Percentiles rank a stretch among this genome's conserved stretches.
Evolutionary conservation across 73 alveolate species (phyloP).

Genomic region (Paramecium caudatum): DNA sequence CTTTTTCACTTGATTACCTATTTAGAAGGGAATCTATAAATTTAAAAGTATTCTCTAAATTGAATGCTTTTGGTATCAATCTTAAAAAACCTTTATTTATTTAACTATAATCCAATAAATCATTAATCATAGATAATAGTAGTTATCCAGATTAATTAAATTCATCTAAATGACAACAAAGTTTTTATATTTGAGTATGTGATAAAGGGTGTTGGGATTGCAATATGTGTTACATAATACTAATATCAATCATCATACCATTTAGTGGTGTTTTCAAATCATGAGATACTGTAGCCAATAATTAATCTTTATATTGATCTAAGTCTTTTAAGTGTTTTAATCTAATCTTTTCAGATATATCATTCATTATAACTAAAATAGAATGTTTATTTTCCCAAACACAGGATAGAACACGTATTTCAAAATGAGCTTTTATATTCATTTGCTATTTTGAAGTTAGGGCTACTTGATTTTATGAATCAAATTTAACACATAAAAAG

Average conservation of each 20-base stretch:
- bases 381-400: conserved; percentile 43
- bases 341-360: conserved; percentile 75
- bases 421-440: conserved; percentile 6
- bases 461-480: neutral
- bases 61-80: conserved; percentile 33
- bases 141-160: conserved; percentile 52
- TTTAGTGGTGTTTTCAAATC: conserved; percentile 73
- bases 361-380: conserved; percentile 66
- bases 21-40: neutral
- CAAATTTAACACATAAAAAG: conserved; percentile 45
- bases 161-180: conserved; percentile 30
- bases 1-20: conserved; percentile 24
- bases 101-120: conserved; percentile 65
- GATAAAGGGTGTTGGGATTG: neutral
- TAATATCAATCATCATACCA: conserved; percentile 65
- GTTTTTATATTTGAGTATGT: neutral
- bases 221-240: conserved; percentile 33
- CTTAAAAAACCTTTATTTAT: conserved; percentile 36
- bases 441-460: neutral
- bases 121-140: conserved; percentile 71
- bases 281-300: conserved; percentile 71
- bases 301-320: conserved; percentile 68
- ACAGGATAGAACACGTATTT: conserved; percentile 22
- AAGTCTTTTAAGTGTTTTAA: conserved; percentile 68
- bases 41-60: neutral